phyloP scores from a whole-genome alignment of 768 basidiomycete genomes.

The Daedalea quercina region DNA sequence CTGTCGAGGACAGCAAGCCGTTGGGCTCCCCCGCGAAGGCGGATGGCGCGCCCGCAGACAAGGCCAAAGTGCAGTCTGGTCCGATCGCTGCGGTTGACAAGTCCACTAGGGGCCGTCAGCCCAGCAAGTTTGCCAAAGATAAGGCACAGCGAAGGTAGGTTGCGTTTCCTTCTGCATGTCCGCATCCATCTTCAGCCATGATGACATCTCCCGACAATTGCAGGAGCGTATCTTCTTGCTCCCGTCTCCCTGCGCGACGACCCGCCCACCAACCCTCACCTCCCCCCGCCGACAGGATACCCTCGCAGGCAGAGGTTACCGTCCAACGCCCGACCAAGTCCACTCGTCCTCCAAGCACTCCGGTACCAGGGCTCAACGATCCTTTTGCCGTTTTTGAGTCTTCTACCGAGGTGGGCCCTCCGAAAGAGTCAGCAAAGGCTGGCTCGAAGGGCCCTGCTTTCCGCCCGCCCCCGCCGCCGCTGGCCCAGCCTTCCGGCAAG shows the following conservation, averaged over 20 bases:
- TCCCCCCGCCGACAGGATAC: conserved; percentile 31
- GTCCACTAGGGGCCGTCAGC: conserved; percentile 24
- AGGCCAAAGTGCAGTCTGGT: conserved; percentile 7
- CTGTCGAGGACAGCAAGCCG: conserved; percentile 24
- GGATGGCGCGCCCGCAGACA: conserved; percentile 8
- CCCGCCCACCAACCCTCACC: conserved; percentile 61
- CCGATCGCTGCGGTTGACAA: conserved; percentile 20
- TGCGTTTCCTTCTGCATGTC: conserved; percentile 22
- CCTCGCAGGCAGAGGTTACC: conserved; percentile 64
- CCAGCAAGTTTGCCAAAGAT: conserved; percentile 36
- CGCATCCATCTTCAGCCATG: conserved; percentile 9
- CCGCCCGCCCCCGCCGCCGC: conserved; percentile 34
- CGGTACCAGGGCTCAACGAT: conserved; percentile 32
- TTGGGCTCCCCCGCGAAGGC: conserved; percentile 18
- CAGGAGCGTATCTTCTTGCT: conserved; percentile 42
- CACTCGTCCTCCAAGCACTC: conserved; percentile 12
- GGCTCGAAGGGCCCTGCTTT: conserved; percentile 16
- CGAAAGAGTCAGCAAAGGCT: conserved; percentile 19
- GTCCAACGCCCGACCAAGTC: conserved; percentile 9
- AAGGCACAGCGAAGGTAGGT: conserved; percentile 37
- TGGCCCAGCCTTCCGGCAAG: conserved; percentile 48
- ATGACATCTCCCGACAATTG: background rate
- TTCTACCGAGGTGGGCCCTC: conserved; percentile 27
- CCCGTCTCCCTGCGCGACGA: conserved; percentile 38
- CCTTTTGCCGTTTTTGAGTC: conserved; percentile 37